These are phyloP conservation scores for Rubia tinctorum DNA, from an alignment of 305 asterid species.

Conservation along the genomic window DNA sequence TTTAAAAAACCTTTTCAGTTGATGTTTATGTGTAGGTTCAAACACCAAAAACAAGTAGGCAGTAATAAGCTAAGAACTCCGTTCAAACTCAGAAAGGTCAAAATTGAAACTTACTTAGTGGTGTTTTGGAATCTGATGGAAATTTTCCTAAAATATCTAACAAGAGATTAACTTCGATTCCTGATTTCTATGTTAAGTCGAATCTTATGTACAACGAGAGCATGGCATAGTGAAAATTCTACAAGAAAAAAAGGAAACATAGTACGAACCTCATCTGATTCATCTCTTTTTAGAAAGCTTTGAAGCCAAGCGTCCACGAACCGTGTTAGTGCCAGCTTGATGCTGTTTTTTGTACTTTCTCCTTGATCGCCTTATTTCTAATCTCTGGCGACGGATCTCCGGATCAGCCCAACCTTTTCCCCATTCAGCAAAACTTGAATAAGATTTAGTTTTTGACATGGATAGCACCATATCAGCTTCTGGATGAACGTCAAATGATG, in stretches of 20 bases:
- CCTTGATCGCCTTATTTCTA: slow-evolving; percentile 29
- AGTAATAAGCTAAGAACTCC: neutral
- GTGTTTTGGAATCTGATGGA: neutral
- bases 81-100: neutral
- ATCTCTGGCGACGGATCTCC: slow-evolving; percentile 66
- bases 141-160: neutral
- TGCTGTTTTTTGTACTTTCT: slow-evolving; percentile 38
- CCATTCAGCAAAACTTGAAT: slow-evolving; percentile 75
- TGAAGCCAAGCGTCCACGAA: slow-evolving; percentile 65
- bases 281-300: slow-evolving; percentile 44
- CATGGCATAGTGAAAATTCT: neutral
- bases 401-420: slow-evolving; percentile 89
- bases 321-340: slow-evolving; percentile 44
- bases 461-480: slow-evolving; percentile 77
- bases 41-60: neutral
- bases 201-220: neutral
- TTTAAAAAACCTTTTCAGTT: no score
- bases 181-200: neutral
- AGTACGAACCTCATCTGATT: slow-evolving; percentile 4
- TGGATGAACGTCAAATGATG: slow-evolving; percentile 47
- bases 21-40: neutral
- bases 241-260: neutral
- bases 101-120: neutral
- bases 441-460: slow-evolving; percentile 31
- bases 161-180: neutral